Evolutionary conservation across 257 asterid species (phyloP), one percentile per base, ranked within the genome.

Genomic region (Gentiana dahurica): DNA sequence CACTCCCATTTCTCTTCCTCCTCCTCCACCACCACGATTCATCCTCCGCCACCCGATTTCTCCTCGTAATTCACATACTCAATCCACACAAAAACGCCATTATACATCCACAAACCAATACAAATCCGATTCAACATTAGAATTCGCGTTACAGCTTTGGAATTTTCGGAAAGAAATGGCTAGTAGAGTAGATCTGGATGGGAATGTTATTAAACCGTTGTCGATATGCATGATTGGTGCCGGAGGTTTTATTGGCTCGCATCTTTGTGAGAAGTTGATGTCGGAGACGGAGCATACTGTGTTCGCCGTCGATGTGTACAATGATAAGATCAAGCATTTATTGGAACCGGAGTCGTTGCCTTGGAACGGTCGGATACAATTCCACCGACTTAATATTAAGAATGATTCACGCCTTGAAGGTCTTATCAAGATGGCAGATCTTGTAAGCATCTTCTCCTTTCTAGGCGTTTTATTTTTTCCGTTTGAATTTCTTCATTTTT

Each of bases 341-440:
- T 79, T 88, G 6, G 94, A 88, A 66, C 88, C 95, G 3, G 71
- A 53, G 41, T 80, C 58, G 3, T 64, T 50, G 36, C 49, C 60
- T 13, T 84, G 85, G 82, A 74, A 77, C 7, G 89, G 71, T 63
- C 90, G 96, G 50, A 83, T 89, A 64, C 87, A 83, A 73, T 89
- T 89, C 77, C 90, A 89, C 77, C 91, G 95, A 44, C 65, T 89
- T 73, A 89, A 89, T 67, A 85, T 86, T 34, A 89, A 86, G 79
- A 86, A 78, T 52, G 97, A 89, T 59, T 86, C 97, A 58, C 88
- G 97, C 69, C 97, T 85, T 55, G 95, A 89, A 83, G 95, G 97
- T 60, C 94, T 89, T 71, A 86, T 89, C 64, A 76, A 81, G 63
- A 81, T 81, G 95, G 85, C 97, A 66, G 97, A 89, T 89, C 97